Evolutionary conservation across 2,329 filamentous ascomycete species (phyloP).

Genomic region (Bretziella fagacearum): DNA sequence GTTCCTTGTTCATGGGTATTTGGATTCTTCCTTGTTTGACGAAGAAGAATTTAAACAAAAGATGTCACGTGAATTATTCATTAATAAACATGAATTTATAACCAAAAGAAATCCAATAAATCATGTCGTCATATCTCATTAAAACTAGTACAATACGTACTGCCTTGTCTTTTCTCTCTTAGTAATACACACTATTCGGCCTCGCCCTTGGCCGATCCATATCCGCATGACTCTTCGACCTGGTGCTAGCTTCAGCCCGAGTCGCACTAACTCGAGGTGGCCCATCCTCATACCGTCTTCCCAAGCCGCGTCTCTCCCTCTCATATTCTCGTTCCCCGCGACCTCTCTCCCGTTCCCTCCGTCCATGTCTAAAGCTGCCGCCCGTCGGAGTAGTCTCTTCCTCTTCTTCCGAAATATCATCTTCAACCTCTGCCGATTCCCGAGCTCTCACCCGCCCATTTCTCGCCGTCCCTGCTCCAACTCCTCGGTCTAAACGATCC

Average conservation of each 20-base stretch:
- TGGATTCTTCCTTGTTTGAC: too few species aligned
- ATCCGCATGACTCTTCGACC: conserved; percentile 35
- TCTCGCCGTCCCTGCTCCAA: background rate
- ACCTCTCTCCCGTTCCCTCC: conserved; percentile 4
- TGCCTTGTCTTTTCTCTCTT: background rate
- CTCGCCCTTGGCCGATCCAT: conserved; percentile 27
- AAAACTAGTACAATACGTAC: background rate
- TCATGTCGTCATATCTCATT: background rate
- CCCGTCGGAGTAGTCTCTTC: conserved; percentile 2
- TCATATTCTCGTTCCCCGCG: conserved; percentile 8
- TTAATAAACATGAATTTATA: background rate
- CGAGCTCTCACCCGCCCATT: background rate
- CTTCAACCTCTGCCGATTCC: background rate
- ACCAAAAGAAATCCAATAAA: background rate
- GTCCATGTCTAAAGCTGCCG: background rate
- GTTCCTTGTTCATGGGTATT: too few species aligned
- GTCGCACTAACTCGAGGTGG: background rate
- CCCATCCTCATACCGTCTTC: conserved; percentile 4
- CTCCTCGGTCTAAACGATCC: background rate
- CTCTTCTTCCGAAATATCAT: conserved; percentile 6
- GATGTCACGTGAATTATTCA: too few species aligned
- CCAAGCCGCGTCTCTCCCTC: conserved; percentile 7
- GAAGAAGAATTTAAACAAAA: too few species aligned
- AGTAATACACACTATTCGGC: conserved; percentile 13
- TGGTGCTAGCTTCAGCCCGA: background rate